A percentile compares a stretch with the other conserved stretches of the same genome.
phyloP scores from a whole-genome alignment of 768 basidiomycete genomes.

The Termitomyces sp. region DNA sequence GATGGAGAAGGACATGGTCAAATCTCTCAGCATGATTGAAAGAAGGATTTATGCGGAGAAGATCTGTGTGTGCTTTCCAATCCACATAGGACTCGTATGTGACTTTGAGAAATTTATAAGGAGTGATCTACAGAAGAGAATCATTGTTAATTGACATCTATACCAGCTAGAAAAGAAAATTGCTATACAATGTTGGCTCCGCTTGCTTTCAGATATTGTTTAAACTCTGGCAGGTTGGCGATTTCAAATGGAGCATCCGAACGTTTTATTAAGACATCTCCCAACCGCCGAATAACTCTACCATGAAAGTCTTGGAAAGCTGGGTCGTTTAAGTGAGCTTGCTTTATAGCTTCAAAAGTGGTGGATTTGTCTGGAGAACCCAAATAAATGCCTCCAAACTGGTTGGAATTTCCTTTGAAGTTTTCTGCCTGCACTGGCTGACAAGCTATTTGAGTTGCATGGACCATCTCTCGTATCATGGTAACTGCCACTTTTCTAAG shows the following conservation, averaged over 20 bases:
- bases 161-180: constrained; percentile 3
- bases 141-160: not conserved
- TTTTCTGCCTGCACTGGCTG: not conserved
- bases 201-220: not conserved
- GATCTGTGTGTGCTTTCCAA: constrained; percentile 14
- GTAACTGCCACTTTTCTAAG: not conserved
- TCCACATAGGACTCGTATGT: constrained; percentile 16
- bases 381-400: not conserved
- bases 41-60: constrained; percentile 17
- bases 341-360: not conserved
- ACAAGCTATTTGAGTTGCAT: not conserved
- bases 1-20: not conserved
- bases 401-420: not conserved
- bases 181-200: not conserved
- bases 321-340: not conserved
- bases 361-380: not conserved
- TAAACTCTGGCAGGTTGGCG: not conserved
- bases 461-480: not conserved
- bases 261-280: not conserved
- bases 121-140: not conserved
- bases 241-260: not conserved
- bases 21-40: not conserved
- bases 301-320: not conserved
- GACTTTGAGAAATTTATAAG: constrained; percentile 11
- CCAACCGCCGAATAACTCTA: not conserved